phyloP scores from a whole-genome alignment of 2,329 filamentous ascomycete species.

The Gnomoniopsis sp. region DNA sequence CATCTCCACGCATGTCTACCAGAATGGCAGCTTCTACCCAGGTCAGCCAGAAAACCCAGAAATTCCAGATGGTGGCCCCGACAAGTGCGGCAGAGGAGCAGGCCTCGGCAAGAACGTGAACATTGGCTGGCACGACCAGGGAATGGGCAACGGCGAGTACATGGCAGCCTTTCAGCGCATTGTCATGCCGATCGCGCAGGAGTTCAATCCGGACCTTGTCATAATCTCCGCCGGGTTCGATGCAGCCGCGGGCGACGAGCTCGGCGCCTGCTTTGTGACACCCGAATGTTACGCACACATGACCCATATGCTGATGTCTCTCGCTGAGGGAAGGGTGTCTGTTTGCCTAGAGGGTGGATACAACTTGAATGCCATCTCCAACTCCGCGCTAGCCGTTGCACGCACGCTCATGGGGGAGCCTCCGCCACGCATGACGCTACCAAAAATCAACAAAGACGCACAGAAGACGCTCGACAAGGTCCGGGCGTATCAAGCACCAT shows the following conservation, averaged over 20 bases:
- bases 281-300: slow-evolving; percentile 94
- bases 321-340: slow-evolving; percentile 82
- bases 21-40: slow-evolving; percentile 82
- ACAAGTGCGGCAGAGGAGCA: slow-evolving; percentile 53
- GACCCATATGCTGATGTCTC: slow-evolving; percentile 98
- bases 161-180: slow-evolving; percentile 94
- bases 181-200: slow-evolving; percentile 91
- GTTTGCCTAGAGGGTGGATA: slow-evolving; percentile 96
- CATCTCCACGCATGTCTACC: slow-evolving; percentile 89
- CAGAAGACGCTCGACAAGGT: slow-evolving; percentile 55
- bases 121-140: slow-evolving; percentile 64
- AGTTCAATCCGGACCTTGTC: slow-evolving; percentile 91
- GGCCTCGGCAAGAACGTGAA: slow-evolving; percentile 63
- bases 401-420: slow-evolving; percentile 94
- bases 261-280: slow-evolving; percentile 89
- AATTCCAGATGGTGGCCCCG: slow-evolving; percentile 58
- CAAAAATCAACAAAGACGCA: slow-evolving; percentile 56
- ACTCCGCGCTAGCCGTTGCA: slow-evolving; percentile 87
- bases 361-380: slow-evolving; percentile 87
- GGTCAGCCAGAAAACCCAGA: slow-evolving; percentile 55
- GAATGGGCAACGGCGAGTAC: slow-evolving; percentile 96
- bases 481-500: slow-evolving; percentile 60
- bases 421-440: slow-evolving; percentile 59
- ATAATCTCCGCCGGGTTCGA: slow-evolving; percentile 97
- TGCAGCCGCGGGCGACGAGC: slow-evolving; percentile 86